phyloP scores from a whole-genome alignment of 768 basidiomycete species.

The Cystofilobasidium bisporidii region DNA sequence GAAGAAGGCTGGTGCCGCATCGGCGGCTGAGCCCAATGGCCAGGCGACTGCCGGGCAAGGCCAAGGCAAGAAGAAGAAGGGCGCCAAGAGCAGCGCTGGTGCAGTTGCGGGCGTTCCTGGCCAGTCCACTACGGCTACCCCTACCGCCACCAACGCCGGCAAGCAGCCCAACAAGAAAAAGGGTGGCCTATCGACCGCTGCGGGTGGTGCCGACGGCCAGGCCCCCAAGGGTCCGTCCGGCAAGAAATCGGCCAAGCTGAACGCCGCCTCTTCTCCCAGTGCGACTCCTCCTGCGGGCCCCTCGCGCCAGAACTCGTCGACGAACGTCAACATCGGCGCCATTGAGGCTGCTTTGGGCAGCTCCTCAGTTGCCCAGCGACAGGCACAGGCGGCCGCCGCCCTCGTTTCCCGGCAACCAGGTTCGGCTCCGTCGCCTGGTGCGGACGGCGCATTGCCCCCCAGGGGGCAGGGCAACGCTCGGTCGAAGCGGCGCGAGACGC shows the following conservation, averaged over 20 bases:
- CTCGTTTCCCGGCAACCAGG: background rate
- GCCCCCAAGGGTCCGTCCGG: background rate
- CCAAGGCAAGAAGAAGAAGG: conserved; percentile 29
- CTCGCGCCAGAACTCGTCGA: background rate
- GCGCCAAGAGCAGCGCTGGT: background rate
- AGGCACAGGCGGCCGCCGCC: background rate
- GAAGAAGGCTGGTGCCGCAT: background rate
- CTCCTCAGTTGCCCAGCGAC: background rate
- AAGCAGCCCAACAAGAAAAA: too few species aligned
- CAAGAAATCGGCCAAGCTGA: background rate
- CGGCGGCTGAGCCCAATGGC: background rate
- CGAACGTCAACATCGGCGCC: too few species aligned
- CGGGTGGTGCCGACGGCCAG: too few species aligned
- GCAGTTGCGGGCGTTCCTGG: too few species aligned
- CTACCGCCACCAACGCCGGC: background rate
- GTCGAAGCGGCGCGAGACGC: background rate
- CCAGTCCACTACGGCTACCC: background rate
- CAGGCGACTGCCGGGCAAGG: conserved; percentile 21
- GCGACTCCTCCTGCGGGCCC: background rate
- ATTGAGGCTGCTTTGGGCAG: background rate
- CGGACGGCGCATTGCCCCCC: background rate
- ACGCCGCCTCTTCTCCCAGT: background rate
- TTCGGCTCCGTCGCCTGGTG: background rate
- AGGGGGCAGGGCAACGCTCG: background rate
- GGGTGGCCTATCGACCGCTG: too few species aligned